Evolutionary conservation across 352 stramenopile genomes (phyloP).

Genomic region (Albugo candida): DNA sequence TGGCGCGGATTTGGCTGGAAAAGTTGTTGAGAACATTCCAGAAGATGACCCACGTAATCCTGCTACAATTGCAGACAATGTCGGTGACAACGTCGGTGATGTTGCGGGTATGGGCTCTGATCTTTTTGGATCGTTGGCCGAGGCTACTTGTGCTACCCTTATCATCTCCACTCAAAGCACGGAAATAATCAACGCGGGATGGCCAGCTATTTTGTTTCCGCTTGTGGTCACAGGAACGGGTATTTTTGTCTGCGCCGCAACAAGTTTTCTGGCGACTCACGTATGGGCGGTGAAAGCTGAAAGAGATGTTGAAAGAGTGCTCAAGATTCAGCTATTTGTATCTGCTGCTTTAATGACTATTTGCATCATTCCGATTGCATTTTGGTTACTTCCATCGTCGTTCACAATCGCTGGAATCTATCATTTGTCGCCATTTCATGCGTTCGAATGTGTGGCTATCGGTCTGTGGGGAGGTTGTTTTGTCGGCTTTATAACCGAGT

Average conservation of each 20-base stretch:
- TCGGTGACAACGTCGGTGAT: conserved; percentile 99
- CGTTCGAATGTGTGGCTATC: conserved; percentile 87
- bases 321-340: conserved; percentile 97
- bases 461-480: conserved; percentile 94
- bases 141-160: conserved; percentile 96
- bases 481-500: conserved; percentile 98
- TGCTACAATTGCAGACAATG: conserved; percentile 98
- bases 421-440: conserved; percentile 62
- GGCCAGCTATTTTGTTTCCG: conserved; percentile 92
- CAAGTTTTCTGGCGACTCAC: conserved; percentile 96
- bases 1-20: conserved; percentile 97
- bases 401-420: conserved; percentile 77
- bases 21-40: conserved; percentile 97
- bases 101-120: conserved; percentile 99
- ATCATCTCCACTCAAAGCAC: conserved; percentile 89
- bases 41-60: conserved; percentile 99
- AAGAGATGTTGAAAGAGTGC: conserved; percentile 89
- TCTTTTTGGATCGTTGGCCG: conserved; percentile 98
- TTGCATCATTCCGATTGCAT: conserved; percentile 78
- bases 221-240: conserved; percentile 91
- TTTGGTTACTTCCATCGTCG: conserved; percentile 78
- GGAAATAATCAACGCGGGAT: conserved; percentile 82
- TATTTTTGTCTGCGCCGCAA: conserved; percentile 92
- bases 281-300: conserved; percentile 88
- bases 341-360: conserved; percentile 94